Conservation (phyloP, 345 rosid species). For the Alliaria petiolata region DNA sequence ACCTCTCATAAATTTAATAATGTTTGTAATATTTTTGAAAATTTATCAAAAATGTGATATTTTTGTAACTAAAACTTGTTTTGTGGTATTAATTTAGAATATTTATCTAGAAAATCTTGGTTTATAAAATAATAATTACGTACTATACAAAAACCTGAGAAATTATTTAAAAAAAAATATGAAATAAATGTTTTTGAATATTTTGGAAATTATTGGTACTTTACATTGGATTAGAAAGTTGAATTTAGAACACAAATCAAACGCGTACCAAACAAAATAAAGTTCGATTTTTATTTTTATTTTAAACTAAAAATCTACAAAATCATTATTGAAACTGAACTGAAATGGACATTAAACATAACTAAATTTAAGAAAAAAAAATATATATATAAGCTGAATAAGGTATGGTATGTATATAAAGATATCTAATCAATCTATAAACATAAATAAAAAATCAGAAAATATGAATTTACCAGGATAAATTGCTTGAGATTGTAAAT, state of each 20-base stretch:
- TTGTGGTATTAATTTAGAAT: too few relatives aligned
- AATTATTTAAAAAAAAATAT: too few relatives aligned
- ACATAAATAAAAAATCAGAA: not conserved
- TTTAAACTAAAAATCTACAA: not conserved
- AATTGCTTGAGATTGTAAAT: constrained; percentile 39
- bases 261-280: not conserved
- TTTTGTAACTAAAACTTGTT: too few relatives aligned
- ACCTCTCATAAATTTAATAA: not conserved
- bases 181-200: too few relatives aligned
- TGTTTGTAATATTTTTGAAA: not conserved
- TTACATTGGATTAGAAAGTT: not conserved
- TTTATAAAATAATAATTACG: too few relatives aligned
- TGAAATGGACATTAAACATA: not conserved
- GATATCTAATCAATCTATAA: too few relatives aligned
- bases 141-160: too few relatives aligned
- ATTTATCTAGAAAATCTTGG: too few relatives aligned
- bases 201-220: not conserved
- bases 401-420: too few relatives aligned
- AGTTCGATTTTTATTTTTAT: not conserved
- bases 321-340: not conserved
- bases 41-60: not conserved
- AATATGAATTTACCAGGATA: constrained; percentile 39
- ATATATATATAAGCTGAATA: too few relatives aligned
- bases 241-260: not conserved
- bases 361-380: not conserved